Base-by-base conservation (phyloP, 495 filamentous ascomycete genomes). In the Hypoxylon crocopeplum region DNA sequence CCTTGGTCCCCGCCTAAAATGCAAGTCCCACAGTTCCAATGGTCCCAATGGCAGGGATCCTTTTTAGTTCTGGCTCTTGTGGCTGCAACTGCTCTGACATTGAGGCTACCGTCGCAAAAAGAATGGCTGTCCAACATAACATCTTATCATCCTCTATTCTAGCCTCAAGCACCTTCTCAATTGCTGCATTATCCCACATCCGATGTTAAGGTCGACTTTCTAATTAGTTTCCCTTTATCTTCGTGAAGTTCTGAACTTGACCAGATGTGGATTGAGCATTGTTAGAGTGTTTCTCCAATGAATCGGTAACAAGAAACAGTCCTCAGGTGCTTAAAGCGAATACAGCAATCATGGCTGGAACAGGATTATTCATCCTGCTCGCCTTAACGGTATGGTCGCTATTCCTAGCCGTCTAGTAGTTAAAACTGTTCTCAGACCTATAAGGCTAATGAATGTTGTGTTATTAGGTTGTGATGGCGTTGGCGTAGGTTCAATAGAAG, bases 361-460 rank as follows among this genome's bases (percentile, higher is more conserved):
- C 61, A 72, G 92, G 92, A 70, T 81, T 97, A 45, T 86, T 96
- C 62, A 88, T 92, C 69, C 77, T 98, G 78, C 84, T 97, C 76
- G 82, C 82, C 30, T 79, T 96, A 79, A 87, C 78, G 66, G 76
- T 77, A 71, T 64, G 73, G 64, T 67, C 13, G 16, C 15, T 5
- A 2, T 13, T 13, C 15, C 17, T 19, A 17, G 3, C 17, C 13
- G 34, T 34, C 12, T 45, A 13, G 7, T 3, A n/a, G 7, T 34
- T 10, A 11, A 3, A 12, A 11, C 25, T 10, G 5, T 29, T 29
- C 7, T 7, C 12, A n/a, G 7, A 34, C 3, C 3, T 3, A 12
- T n/a, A 12, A 34, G 13, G 34, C 13, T 17, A 8, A 17, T 7
- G 15, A 2, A 16, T 16, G 4, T 17, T 27, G 36, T 7, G 25